Evolutionary conservation across 2,329 filamentous ascomycete genomes (phyloP).

Genomic region (Ophiostoma sp.): DNA sequence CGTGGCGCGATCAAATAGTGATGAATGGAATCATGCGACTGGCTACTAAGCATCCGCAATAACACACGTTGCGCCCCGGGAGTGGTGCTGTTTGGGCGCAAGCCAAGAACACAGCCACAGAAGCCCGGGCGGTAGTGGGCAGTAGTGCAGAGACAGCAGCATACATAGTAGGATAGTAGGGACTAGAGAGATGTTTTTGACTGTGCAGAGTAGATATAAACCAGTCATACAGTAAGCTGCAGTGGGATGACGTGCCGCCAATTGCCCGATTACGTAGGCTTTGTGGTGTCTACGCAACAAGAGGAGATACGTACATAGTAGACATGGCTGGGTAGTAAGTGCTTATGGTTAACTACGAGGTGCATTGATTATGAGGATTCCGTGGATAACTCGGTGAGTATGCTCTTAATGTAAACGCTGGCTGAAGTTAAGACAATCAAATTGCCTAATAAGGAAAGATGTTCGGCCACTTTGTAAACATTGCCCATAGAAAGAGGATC

Average conservation of each 20-base stretch:
- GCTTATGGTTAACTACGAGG: too few relatives aligned
- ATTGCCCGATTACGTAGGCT: constrained; percentile 8
- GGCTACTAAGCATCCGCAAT: not conserved
- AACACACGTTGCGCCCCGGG: not conserved
- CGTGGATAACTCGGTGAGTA: too few relatives aligned
- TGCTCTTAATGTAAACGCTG: too few relatives aligned
- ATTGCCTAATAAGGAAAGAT: not conserved
- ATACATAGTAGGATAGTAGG: not conserved
- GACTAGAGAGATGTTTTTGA: not conserved
- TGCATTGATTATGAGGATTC: too few relatives aligned
- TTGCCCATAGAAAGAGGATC: not conserved
- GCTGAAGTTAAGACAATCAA: not conserved
- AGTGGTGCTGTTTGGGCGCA: not conserved
- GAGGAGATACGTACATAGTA: too few relatives aligned
- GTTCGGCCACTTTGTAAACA: constrained; percentile 4
- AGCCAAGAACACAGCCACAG: constrained; percentile 20
- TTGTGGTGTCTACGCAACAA: not conserved
- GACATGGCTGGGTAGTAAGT: too few relatives aligned
- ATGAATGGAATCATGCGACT: not conserved
- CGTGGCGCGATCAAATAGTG: not conserved
- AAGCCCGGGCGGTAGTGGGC: not conserved
- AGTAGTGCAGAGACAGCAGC: not conserved
- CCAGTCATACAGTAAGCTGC: not conserved
- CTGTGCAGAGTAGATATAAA: too few relatives aligned
- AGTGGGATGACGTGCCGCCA: not conserved